Conservation (phyloP, 202 grass and related monocot species). For the Zoysia matrella region DNA sequence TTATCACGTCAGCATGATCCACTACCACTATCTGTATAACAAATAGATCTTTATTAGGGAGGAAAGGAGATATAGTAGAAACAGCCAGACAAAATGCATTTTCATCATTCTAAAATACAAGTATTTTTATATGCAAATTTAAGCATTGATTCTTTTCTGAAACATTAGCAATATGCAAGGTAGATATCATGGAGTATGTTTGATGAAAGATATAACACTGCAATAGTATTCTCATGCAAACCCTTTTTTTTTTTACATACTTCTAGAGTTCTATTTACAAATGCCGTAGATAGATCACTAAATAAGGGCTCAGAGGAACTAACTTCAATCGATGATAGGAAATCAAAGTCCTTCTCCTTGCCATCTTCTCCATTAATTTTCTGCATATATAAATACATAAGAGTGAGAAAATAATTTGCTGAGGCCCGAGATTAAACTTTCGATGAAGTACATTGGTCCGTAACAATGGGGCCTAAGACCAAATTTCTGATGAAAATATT, state of each 20-base stretch:
- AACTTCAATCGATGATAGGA: conserved; percentile 95
- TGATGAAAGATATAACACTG: not conserved
- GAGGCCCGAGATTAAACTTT: too few species aligned
- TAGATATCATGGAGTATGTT: conserved; percentile 12
- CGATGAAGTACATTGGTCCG: too few species aligned
- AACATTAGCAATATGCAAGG: conserved; percentile 23
- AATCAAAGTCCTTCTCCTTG: conserved; percentile 91
- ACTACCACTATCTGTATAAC: conserved; percentile 75
- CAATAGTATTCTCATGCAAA: not conserved
- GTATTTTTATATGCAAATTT: conserved; percentile 14
- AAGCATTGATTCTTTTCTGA: not conserved
- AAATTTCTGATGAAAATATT: too few species aligned
- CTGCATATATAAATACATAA: conserved; percentile 49
- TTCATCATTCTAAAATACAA: conserved; percentile 19
- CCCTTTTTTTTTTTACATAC: not conserved
- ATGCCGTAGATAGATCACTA: conserved; percentile 36
- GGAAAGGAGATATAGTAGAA: conserved; percentile 22
- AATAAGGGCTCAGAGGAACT: conserved; percentile 33
- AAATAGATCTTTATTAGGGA: not conserved
- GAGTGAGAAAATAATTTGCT: not conserved
- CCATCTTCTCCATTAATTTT: conserved; percentile 84
- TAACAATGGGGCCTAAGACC: too few species aligned
- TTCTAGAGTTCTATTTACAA: conserved; percentile 17
- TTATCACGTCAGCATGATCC: conserved; percentile 90
- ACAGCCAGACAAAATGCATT: not conserved